phyloP scores from a whole-genome alignment of 2,329 filamentous ascomycete genomes.

The Magnaporthiopsis rhizophila region DNA sequence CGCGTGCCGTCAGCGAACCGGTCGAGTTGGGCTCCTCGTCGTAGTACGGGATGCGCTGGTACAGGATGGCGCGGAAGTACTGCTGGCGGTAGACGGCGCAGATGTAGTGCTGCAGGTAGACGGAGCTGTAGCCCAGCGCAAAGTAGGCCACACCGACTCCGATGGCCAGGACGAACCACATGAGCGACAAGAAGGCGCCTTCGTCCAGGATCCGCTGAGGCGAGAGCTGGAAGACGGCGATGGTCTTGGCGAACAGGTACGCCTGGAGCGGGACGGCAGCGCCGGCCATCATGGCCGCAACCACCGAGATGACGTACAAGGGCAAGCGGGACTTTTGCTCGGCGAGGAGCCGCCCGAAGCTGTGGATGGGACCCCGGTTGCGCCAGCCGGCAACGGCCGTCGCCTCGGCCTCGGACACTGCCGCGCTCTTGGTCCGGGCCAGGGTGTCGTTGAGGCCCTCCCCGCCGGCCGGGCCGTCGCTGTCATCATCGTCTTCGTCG shows the following conservation, averaged over 20 bases:
- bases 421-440: conserved; percentile 37
- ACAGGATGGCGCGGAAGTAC: conserved; percentile 53
- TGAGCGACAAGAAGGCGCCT: conserved; percentile 53
- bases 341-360: conserved; percentile 48
- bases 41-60: conserved; percentile 52
- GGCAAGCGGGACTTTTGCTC: conserved; percentile 47
- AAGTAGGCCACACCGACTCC: conserved; percentile 47
- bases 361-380: conserved; percentile 34
- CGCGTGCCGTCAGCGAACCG: conserved; percentile 49
- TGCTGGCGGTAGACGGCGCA: conserved; percentile 49
- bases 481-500: conserved; percentile 30
- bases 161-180: conserved; percentile 54
- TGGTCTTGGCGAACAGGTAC: conserved; percentile 45
- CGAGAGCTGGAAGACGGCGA: conserved; percentile 38
- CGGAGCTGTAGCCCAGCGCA: conserved; percentile 32
- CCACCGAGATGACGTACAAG: conserved; percentile 39
- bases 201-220: conserved; percentile 13
- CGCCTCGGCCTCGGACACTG: conserved; percentile 23
- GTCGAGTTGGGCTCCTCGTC: conserved; percentile 52
- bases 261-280: conserved; percentile 43
- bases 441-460: conserved; percentile 31
- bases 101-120: conserved; percentile 35
- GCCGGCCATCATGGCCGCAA: conserved; percentile 35
- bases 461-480: conserved; percentile 25
- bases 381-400: conserved; percentile 15